These are phyloP conservation scores for Senecio squalidus DNA, from an alignment of 140 eudicot genomes.

Conservation along the genomic window DNA sequence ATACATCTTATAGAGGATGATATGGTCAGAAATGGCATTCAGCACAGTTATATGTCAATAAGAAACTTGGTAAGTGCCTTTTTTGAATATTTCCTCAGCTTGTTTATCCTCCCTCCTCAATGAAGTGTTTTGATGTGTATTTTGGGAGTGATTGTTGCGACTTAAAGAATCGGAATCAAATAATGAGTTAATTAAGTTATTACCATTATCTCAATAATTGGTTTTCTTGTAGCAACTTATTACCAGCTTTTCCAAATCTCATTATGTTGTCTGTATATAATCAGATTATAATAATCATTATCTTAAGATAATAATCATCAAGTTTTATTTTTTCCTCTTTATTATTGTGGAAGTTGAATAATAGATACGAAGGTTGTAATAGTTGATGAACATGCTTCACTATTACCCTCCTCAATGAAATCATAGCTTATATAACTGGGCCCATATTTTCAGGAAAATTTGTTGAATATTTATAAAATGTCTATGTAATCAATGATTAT, in stretches of 20 bases:
- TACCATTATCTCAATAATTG: not conserved
- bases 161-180: not conserved
- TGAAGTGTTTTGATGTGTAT: not conserved
- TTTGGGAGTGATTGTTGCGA: not conserved
- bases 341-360: not conserved
- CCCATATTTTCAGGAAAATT: too few species aligned
- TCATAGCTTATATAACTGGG: too few species aligned
- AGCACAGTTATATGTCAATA: constrained; percentile 53
- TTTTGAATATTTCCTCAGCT: not conserved
- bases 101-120: not conserved
- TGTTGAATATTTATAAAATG: too few species aligned
- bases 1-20: constrained; percentile 74
- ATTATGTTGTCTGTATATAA: not conserved
- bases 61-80: constrained; percentile 53
- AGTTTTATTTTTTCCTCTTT: too few species aligned
- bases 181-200: not conserved
- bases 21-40: constrained; percentile 70
- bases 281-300: not conserved
- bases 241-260: not conserved
- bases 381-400: not conserved
- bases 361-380: not conserved
- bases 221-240: not conserved
- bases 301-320: not conserved
- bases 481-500: too few species aligned
- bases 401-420: not conserved